Evolutionary conservation across 2,329 filamentous ascomycete genomes (phyloP).

Genomic region (Verticillium longisporum): DNA sequence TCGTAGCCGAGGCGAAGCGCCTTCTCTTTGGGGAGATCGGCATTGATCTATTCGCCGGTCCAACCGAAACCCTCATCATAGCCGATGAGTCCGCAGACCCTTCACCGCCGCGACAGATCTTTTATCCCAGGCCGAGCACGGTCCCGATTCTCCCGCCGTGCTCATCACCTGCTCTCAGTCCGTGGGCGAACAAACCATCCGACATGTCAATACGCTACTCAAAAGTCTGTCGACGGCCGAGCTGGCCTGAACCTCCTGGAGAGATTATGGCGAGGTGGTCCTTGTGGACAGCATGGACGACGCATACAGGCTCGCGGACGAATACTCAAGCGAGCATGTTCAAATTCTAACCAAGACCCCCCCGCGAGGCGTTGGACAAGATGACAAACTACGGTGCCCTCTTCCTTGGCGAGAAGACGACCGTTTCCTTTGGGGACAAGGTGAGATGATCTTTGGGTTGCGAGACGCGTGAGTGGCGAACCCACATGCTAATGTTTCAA

Average conservation of each 20-base stretch:
- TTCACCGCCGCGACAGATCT: slow-evolving; percentile 38
- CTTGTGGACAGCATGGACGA: slow-evolving; percentile 34
- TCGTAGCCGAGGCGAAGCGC: slow-evolving; percentile 47
- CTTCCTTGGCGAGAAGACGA: slow-evolving; percentile 45
- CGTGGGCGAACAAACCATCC: slow-evolving; percentile 29
- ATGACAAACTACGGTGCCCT: slow-evolving; percentile 44
- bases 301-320: slow-evolving; percentile 35
- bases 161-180: slow-evolving; percentile 35
- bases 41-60: slow-evolving; percentile 47
- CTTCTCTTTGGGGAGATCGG: slow-evolving; percentile 47
- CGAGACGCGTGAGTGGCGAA: background rate
- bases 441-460: slow-evolving; percentile 14
- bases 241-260: slow-evolving; percentile 36
- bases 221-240: slow-evolving; percentile 32
- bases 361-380: slow-evolving; percentile 39
- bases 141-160: slow-evolving; percentile 42
- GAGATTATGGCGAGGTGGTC: slow-evolving; percentile 36
- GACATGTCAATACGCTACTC: slow-evolving; percentile 28
- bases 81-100: slow-evolving; percentile 39
- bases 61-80: slow-evolving; percentile 44
- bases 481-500: background rate
- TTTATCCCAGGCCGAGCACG: slow-evolving; percentile 43
- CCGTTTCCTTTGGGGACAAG: slow-evolving; percentile 48
- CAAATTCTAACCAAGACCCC: slow-evolving; percentile 39
- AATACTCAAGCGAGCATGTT: slow-evolving; percentile 43